Evolutionary conservation across 108 stramenopile species (phyloP).

Genomic region (Epithemia pelagica): DNA sequence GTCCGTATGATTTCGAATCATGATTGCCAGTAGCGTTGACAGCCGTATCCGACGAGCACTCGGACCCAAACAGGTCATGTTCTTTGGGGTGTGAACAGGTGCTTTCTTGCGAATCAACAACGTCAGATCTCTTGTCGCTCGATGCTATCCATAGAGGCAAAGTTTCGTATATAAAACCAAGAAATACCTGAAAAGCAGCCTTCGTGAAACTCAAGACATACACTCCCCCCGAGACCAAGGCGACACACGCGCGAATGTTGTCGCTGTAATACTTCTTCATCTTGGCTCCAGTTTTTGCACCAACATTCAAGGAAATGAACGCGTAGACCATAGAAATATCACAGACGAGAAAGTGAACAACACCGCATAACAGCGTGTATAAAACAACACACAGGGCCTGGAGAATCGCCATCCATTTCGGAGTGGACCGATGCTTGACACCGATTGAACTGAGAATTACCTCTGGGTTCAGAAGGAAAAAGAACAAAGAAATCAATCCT

Average conservation of each 20-base stretch:
- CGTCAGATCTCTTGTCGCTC: background rate
- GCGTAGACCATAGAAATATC: slow-evolving; percentile 39
- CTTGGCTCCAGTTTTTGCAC: slow-evolving; percentile 32
- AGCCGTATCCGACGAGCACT: background rate
- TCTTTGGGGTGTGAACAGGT: background rate
- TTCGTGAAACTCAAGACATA: slow-evolving; percentile 16
- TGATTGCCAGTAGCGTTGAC: background rate
- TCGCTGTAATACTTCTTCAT: slow-evolving; percentile 35
- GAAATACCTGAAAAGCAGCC: slow-evolving; percentile 4
- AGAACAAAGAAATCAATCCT: background rate
- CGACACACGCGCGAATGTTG: slow-evolving; percentile 22
- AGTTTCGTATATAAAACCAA: background rate
- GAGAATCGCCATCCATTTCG: background rate
- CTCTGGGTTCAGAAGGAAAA: background rate
- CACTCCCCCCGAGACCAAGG: slow-evolving; percentile 15
- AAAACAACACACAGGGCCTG: background rate
- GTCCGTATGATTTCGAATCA: background rate
- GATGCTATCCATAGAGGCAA: background rate
- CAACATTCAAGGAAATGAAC: slow-evolving; percentile 35
- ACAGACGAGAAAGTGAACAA: slow-evolving; percentile 33
- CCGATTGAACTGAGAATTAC: background rate
- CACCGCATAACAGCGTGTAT: slow-evolving; percentile 22
- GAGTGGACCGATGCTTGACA: background rate
- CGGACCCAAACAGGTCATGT: background rate
- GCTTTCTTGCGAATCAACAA: background rate